These are phyloP conservation scores for Paraphaeosphaeria sporulosa DNA, from an alignment of 2,329 filamentous ascomycete genomes.

Conservation along the genomic window DNA sequence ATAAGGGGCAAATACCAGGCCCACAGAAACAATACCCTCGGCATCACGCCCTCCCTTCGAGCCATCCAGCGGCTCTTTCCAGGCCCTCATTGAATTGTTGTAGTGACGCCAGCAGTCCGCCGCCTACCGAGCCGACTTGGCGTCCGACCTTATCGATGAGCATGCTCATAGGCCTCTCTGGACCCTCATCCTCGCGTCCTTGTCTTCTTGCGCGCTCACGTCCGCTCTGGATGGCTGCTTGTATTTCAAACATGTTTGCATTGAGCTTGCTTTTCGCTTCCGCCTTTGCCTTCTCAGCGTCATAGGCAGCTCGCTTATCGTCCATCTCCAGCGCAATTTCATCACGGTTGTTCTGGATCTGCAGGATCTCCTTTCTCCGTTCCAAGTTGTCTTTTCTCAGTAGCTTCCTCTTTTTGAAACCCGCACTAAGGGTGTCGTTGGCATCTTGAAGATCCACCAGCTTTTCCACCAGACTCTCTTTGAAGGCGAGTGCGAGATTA, in stretches of 20 bases:
- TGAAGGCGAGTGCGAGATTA: constrained; percentile 58
- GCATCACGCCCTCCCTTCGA: constrained; percentile 43
- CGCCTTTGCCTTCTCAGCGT: constrained; percentile 33
- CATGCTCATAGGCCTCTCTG: constrained; percentile 41
- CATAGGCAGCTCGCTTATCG: constrained; percentile 49
- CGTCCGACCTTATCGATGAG: constrained; percentile 37
- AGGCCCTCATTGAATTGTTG: constrained; percentile 45
- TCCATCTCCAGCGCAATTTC: constrained; percentile 60
- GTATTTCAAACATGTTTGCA: constrained; percentile 44
- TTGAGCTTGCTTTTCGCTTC: constrained; percentile 39
- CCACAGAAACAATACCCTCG: neutral
- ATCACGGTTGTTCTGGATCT: constrained; percentile 58
- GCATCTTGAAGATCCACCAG: constrained; percentile 61
- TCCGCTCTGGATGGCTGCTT: constrained; percentile 46
- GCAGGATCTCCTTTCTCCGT: constrained; percentile 57
- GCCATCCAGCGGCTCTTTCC: constrained; percentile 43
- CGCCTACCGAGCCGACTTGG: constrained; percentile 37
- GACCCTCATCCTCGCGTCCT: constrained; percentile 42
- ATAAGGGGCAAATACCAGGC: neutral
- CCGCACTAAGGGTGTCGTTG: constrained; percentile 58
- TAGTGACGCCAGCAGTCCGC: constrained; percentile 41
- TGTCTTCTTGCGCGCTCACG: constrained; percentile 39
- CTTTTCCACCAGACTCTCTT: constrained; percentile 56
- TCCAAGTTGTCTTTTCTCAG: constrained; percentile 55
- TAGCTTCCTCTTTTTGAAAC: constrained; percentile 55